Evolutionary conservation across 768 basidiomycete species (phyloP).

Genomic region (Paxillus involutus): DNA sequence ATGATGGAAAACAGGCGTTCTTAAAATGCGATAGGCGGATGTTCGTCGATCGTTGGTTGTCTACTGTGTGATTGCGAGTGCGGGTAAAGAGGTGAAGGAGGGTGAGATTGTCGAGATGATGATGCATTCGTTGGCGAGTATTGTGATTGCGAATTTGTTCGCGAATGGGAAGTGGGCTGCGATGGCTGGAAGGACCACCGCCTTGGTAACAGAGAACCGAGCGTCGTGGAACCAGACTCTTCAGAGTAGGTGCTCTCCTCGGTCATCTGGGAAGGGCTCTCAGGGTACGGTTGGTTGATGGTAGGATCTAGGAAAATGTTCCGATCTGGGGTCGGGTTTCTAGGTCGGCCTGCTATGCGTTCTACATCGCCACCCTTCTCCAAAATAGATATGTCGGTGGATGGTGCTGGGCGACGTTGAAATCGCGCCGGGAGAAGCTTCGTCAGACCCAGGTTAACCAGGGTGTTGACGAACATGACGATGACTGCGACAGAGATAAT

Average conservation of each 20-base stretch:
- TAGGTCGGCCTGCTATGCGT: constrained; percentile 34
- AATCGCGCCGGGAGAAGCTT: constrained; percentile 23
- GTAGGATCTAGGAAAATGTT: constrained; percentile 40
- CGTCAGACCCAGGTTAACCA: constrained; percentile 47
- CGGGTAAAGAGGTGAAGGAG: constrained; percentile 29
- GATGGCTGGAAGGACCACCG: constrained; percentile 35
- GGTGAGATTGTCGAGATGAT: constrained; percentile 30
- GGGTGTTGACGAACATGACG: constrained; percentile 65
- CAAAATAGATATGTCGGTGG: constrained; percentile 17
- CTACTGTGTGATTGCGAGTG: constrained; percentile 29
- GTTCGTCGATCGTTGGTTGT: constrained; percentile 34
- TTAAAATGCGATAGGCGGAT: constrained; percentile 17
- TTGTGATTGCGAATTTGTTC: constrained; percentile 31
- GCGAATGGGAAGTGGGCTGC: constrained; percentile 25
- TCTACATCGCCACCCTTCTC: constrained; percentile 30
- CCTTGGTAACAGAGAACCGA: constrained; percentile 32
- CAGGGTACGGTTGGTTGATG: constrained; percentile 45
- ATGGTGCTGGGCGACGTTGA: constrained; percentile 13
- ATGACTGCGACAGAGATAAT: constrained; percentile 72
- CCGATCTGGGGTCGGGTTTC: constrained; percentile 55
- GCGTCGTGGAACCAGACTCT: constrained; percentile 35
- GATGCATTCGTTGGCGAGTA: constrained; percentile 29
- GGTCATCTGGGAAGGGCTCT: constrained; percentile 28
- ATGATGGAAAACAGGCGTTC: not conserved
- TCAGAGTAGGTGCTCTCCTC: constrained; percentile 30